Evolutionary conservation across 495 filamentous ascomycete genomes (phyloP).

Genomic region (Hyaloscypha hepaticicola): DNA sequence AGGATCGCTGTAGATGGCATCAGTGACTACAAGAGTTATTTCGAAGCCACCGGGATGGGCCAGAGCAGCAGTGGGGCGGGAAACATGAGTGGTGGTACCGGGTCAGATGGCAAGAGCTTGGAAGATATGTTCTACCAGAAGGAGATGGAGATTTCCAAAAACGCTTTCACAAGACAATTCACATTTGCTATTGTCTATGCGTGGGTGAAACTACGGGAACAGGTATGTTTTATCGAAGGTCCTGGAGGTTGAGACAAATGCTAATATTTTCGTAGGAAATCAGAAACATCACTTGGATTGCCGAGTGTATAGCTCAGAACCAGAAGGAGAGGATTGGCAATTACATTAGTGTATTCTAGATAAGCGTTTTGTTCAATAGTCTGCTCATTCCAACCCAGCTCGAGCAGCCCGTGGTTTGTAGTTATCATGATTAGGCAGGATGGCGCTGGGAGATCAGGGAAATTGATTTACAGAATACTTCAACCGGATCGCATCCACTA

Average conservation of each 20-base stretch:
- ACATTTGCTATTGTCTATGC: constrained; percentile 93
- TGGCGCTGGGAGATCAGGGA: constrained; percentile 30
- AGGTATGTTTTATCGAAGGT: constrained; percentile 60
- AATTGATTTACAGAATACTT: constrained; percentile 21
- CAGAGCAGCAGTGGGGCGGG: constrained; percentile 70
- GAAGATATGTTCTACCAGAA: constrained; percentile 99
- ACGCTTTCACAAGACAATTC: constrained; percentile 94
- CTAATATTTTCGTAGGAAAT: constrained; percentile 64
- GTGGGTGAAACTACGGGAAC: constrained; percentile 96
- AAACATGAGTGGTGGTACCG: constrained; percentile 78
- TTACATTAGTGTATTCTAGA: constrained; percentile 93
- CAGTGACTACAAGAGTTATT: constrained; percentile 88
- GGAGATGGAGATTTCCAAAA: constrained; percentile 97
- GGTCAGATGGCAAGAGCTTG: constrained; percentile 80
- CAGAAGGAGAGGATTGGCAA: constrained; percentile 99
- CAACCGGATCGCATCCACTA: not conserved
- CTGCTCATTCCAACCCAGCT: constrained; percentile 10
- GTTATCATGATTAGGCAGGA: constrained; percentile 22
- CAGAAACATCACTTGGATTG: constrained; percentile 98
- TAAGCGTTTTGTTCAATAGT: constrained; percentile 4
- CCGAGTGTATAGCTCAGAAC: constrained; percentile 99
- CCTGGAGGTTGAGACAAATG: not conserved
- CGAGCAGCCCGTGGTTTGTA: constrained; percentile 18
- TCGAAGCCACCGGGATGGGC: constrained; percentile 85
- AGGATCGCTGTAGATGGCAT: constrained; percentile 89